phyloP scores from a whole-genome alignment of 2,329 filamentous ascomycete species.

The Fragosphaeria purpurea region DNA sequence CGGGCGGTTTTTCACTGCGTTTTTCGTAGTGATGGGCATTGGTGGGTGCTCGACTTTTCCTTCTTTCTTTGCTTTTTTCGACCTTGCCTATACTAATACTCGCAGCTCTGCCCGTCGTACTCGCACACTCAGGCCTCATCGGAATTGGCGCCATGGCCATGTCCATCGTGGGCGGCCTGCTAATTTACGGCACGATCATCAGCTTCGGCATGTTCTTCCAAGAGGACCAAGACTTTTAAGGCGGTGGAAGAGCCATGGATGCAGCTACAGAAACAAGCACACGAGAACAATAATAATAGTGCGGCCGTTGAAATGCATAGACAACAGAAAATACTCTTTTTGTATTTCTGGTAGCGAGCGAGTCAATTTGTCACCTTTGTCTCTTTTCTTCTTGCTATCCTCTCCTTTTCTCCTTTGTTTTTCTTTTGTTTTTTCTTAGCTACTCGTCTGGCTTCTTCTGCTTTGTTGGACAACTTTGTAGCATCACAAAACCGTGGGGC shows the following conservation, averaged over 20 bases:
- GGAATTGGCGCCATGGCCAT: conserved; percentile 80
- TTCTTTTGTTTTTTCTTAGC: not conserved
- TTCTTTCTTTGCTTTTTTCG: not conserved
- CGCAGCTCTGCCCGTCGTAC: conserved; percentile 72
- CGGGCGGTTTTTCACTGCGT: conserved; percentile 87
- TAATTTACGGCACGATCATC: conserved; percentile 98
- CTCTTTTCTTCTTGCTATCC: not conserved
- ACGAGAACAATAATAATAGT: no score
- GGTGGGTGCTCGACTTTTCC: conserved; percentile 50
- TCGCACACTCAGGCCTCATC: conserved; percentile 82
- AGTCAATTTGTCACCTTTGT: not conserved
- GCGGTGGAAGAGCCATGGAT: no score
- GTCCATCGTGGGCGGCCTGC: conserved; percentile 81
- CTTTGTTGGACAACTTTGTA: not conserved
- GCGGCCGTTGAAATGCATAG: not conserved
- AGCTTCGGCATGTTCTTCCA: conserved; percentile 98
- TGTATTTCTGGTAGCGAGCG: not conserved
- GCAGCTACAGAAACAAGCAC: no score
- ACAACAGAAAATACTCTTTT: not conserved
- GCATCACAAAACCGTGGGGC: not conserved
- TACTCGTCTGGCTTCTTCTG: not conserved
- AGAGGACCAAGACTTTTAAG: conserved; percentile 89
- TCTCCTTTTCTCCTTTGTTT: not conserved
- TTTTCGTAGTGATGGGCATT: conserved; percentile 94
- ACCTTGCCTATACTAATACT: conserved; percentile 9